These are phyloP conservation scores for Coemansia javaensis DNA, from an alignment of 192 early-diverging fungal genomes.

Conservation along the genomic window DNA sequence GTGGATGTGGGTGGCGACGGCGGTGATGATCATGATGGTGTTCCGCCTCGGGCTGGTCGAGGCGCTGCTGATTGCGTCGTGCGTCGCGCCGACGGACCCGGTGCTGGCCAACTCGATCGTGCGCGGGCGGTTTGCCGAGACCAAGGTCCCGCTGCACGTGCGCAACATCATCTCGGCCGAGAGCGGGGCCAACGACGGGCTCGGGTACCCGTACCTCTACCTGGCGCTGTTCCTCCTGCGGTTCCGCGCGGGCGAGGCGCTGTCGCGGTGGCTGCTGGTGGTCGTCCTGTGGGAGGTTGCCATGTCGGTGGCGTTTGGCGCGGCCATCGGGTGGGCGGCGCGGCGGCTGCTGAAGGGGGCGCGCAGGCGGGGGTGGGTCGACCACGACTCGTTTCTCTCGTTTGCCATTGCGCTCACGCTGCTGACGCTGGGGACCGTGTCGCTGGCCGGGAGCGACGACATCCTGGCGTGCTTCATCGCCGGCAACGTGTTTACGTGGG, in stretches of 20 bases:
- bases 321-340: slow-evolving; percentile 63
- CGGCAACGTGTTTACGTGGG: slow-evolving; percentile 80
- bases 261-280: slow-evolving; percentile 72
- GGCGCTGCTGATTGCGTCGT: slow-evolving; percentile 73
- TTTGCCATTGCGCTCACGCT: slow-evolving; percentile 75
- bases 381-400: slow-evolving; percentile 80
- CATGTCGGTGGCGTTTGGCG: slow-evolving; percentile 67
- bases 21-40: slow-evolving; percentile 59
- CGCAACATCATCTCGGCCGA: slow-evolving; percentile 76
- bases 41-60: slow-evolving; percentile 57
- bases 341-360: slow-evolving; percentile 64
- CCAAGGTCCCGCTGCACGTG: slow-evolving; percentile 71
- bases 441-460: slow-evolving; percentile 67
- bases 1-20: slow-evolving; percentile 71
- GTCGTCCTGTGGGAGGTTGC: slow-evolving; percentile 75
- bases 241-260: slow-evolving; percentile 53
- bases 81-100: slow-evolving; percentile 89
- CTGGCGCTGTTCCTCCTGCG: slow-evolving; percentile 68
- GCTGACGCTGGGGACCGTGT: slow-evolving; percentile 62
- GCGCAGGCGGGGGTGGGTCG: slow-evolving; percentile 68
- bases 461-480: slow-evolving; percentile 75
- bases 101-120: slow-evolving; percentile 92
- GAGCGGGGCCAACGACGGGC: slow-evolving; percentile 84
- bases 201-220: slow-evolving; percentile 80
- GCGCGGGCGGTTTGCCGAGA: slow-evolving; percentile 89